Evolutionary conservation across 345 rosid species (phyloP), one percentile per base, ranked within the genome.

Genomic region (Populus euphratica): DNA sequence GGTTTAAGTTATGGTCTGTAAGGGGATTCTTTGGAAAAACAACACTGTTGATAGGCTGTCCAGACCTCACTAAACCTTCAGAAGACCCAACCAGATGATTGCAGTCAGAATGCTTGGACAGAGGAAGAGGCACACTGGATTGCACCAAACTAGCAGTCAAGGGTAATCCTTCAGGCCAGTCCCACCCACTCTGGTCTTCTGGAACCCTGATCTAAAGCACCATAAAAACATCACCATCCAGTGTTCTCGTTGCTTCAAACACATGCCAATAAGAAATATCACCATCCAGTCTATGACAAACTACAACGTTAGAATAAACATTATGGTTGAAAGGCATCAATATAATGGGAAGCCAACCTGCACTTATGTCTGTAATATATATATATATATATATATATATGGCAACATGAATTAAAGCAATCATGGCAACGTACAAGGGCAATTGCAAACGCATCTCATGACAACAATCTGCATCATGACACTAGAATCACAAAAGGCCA

Each of bases 151-250:
- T 85, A 68, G 89, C 79, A 72, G 87, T 67, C 69, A 82, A 81
- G 20, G 87, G 73, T 3, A 86, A 81, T 70, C 86, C 90, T 83
- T 87, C 87, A 81, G 87, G 86, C 92, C 92, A 89, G 81, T 86
- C 87, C 92, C 90, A 87, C 81, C 90, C 90, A 82, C 81, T 81
- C 71, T 80, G 86, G 84, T 89, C 92, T 83, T 86, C 90, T n/a
- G 86, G 86, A 85, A 87, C 83, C 92, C 90, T 87, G 74, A 87
- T 85, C 92, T 89, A 89, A 87, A 89, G 83, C 87, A 89, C 85
- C 92, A 89, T 68, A 87, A 86, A 89, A 89, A 87, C 87, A 81
- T 89, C 89, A 89, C 92, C 90, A 89, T 84, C 92, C 88, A 85
- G 88, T 70, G 87, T 84, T 89, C 87, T 85, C 79, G 85, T 83